Conservation (phyloP, 768 basidiomycete genomes). For the Cystobasidium ongulense region DNA sequence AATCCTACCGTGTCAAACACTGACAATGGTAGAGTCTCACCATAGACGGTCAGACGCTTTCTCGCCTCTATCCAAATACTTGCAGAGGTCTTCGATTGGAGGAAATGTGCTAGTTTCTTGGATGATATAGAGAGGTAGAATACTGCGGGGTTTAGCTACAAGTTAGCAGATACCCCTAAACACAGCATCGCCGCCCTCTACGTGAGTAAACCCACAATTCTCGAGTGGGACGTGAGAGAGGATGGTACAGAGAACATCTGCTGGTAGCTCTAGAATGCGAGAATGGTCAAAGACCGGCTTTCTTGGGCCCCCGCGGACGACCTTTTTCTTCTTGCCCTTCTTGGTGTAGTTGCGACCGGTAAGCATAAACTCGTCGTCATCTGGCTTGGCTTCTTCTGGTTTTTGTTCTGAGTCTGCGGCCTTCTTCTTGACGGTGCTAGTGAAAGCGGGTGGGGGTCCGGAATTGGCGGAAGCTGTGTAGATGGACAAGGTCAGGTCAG, state of each 20-base stretch:
- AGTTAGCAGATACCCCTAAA: no score
- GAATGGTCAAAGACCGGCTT: not conserved
- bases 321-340: not conserved
- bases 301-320: not conserved
- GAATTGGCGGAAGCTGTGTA: not conserved
- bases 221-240: not conserved
- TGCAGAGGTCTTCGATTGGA: not conserved
- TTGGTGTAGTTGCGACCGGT: not conserved
- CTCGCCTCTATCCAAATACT: not conserved
- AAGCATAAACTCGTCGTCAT: not conserved
- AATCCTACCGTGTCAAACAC: not conserved
- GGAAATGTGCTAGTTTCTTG: not conserved
- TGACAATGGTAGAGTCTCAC: not conserved
- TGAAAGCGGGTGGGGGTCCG: not conserved
- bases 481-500: not conserved
- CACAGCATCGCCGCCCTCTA: no score
- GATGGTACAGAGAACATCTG: not conserved
- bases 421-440: not conserved
- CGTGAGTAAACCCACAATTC: not conserved
- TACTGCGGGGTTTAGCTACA: not conserved
- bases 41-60: not conserved
- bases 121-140: not conserved
- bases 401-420: not conserved
- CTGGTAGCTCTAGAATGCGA: not conserved
- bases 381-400: not conserved